phyloP scores from a whole-genome alignment of 2,329 filamentous ascomycete species.

The Lasiodiplodia theobromae region DNA sequence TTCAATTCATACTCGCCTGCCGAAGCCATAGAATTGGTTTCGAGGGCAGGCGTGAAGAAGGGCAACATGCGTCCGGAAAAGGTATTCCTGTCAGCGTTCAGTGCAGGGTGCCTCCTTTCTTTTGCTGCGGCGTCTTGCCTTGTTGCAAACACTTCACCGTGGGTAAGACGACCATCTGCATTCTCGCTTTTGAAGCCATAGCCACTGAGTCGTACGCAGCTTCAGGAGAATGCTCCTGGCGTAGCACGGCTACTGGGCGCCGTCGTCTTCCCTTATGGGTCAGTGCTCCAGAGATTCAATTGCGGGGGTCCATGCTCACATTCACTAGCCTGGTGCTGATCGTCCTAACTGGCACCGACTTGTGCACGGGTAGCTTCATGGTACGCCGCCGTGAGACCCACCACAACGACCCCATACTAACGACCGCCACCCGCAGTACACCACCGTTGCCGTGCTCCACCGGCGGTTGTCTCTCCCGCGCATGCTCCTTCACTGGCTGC shows the following conservation, averaged over 20 bases:
- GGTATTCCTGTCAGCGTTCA: conserved; percentile 59
- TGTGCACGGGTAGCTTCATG: conserved; percentile 30
- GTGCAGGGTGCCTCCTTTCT: conserved; percentile 59
- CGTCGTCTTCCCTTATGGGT: conserved; percentile 29
- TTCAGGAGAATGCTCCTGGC: conserved; percentile 27
- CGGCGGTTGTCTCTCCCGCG: conserved; percentile 42
- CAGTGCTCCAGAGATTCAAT: neutral
- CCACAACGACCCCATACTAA: neutral
- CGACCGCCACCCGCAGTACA: conserved; percentile 9
- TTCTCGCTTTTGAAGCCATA: too few relatives aligned
- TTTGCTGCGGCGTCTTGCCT: conserved; percentile 46
- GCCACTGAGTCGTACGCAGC: conserved; percentile 9
- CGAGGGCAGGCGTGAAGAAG: conserved; percentile 58
- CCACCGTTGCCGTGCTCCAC: conserved; percentile 35
- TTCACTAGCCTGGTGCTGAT: conserved; percentile 33
- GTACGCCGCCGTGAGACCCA: neutral
- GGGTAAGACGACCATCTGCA: conserved; percentile 19
- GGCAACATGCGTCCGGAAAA: conserved; percentile 62
- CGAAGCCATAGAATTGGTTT: conserved; percentile 61
- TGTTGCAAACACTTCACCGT: conserved; percentile 28
- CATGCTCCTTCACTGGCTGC: conserved; percentile 52
- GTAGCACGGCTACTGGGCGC: conserved; percentile 26
- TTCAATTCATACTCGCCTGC: conserved; percentile 54
- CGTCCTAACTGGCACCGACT: conserved; percentile 23
- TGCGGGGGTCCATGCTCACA: neutral